Evolutionary conservation across 805 yeast genomes (phyloP), one percentile per base, ranked within the genome.

Genomic region (Myxozyma melibiosi): DNA sequence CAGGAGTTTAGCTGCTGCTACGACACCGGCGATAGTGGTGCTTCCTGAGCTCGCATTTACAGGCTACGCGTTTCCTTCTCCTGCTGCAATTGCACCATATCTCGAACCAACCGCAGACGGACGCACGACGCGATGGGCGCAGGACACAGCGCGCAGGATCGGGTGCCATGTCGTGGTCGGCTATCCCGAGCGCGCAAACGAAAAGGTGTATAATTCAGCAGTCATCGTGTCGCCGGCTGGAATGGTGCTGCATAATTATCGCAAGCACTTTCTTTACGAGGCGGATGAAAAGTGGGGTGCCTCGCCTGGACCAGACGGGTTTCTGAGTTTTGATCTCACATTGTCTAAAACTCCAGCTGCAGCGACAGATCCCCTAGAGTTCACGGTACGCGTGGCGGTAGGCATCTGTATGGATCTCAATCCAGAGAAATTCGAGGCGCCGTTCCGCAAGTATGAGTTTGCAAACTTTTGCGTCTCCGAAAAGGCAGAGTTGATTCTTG

Each of bases 351-450:
- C 35, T 27, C 18, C 28, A 14, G 18, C 39, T 7, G 7, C 39
- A 24, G 35, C 16, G 24, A 9, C 33, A 16, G 22, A 14, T 42
- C 22, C 40, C 34, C 39, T 13, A 25, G 52, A 54, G n/a, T n/a
- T 47, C 18, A 38, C 43, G 4, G 44, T 80, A 5, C 77, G 70
- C 34, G 74, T 86, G 1, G 78, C 84, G 33, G 76, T 91, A 53
- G 98, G 97, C 0, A 90, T 91, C 4, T 91, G 98, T 69, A 91
- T 91, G 97, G 98, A 91, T 72, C 71, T 91, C 60, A 90, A 88
- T 69, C 96, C 97, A 0, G 86, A 88, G 70, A 78, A 87, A 68
- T 91, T 91, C 70, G 76, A 80, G 61, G 90, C 96, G 1, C 90
- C 95, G 0, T 90, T 89, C 71, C 75, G 78, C 35, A 77, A 75